These are phyloP conservation scores for Pisolithus orientalis DNA, from an alignment of 768 basidiomycete genomes.

Conservation along the genomic window DNA sequence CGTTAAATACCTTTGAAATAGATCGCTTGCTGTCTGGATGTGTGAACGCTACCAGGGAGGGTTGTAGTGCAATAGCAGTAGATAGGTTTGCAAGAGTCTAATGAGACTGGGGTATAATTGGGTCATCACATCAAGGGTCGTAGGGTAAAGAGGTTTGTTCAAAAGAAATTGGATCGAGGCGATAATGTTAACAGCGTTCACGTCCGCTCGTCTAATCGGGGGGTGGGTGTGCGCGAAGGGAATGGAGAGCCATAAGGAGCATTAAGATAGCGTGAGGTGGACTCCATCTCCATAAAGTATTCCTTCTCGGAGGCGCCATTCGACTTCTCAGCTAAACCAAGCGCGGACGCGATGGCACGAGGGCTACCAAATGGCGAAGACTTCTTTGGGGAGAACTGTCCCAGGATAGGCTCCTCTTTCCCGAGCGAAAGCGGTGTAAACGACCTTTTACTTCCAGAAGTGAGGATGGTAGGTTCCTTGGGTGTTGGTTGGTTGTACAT, in stretches of 20 bases:
- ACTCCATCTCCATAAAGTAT: slow-evolving; percentile 35
- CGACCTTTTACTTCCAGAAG: slow-evolving; percentile 29
- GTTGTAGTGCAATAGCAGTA: slow-evolving; percentile 29
- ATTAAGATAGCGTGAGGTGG: slow-evolving; percentile 40
- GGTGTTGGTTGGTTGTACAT: slow-evolving; percentile 81
- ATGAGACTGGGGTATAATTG: slow-evolving; percentile 27
- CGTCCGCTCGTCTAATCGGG: slow-evolving; percentile 29
- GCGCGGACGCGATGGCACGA: slow-evolving; percentile 43
- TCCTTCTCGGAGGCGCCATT: slow-evolving; percentile 21
- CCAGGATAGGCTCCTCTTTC: slow-evolving; percentile 52
- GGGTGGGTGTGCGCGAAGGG: slow-evolving; percentile 44
- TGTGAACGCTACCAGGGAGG: slow-evolving; percentile 14
- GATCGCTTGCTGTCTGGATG: slow-evolving; percentile 22
- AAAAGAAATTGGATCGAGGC: slow-evolving; percentile 4
- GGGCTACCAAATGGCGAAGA: slow-evolving; percentile 46
- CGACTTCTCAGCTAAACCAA: slow-evolving; percentile 33
- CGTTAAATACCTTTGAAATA: slow-evolving; percentile 31
- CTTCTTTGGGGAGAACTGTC: slow-evolving; percentile 46
- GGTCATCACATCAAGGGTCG: slow-evolving; percentile 29
- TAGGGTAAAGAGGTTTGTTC: slow-evolving; percentile 21
- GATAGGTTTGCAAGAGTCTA: slow-evolving; percentile 28
- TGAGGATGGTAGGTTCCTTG: slow-evolving; percentile 29
- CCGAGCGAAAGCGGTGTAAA: slow-evolving; percentile 41
- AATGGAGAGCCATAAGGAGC: slow-evolving; percentile 47
- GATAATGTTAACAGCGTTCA: slow-evolving; percentile 14